Percentiles rank a stretch among this genome's conserved stretches.
Evolutionary conservation across 192 early-diverging fungal species (phyloP).

Genomic region (Rhizophagus clarus): DNA sequence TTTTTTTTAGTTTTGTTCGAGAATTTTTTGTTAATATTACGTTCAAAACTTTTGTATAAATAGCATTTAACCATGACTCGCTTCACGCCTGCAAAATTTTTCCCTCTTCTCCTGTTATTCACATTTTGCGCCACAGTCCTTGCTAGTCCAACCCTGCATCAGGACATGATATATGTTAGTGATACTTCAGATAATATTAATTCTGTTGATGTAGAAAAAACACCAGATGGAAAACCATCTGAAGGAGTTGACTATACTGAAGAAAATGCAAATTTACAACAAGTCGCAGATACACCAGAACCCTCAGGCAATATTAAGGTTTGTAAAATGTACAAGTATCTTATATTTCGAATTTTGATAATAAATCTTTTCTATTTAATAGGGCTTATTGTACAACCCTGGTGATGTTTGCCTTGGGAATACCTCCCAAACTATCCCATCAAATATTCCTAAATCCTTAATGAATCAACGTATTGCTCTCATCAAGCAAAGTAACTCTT

Average conservation of each 20-base stretch:
- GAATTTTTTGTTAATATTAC: not conserved
- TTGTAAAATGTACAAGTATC: not conserved
- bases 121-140: conserved; percentile 6
- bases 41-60: not conserved
- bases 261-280: not conserved
- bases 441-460: not conserved
- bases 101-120: conserved; percentile 1
- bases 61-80: not conserved
- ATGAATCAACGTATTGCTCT: conserved; percentile 7
- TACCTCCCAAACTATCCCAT: not conserved
- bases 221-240: not conserved
- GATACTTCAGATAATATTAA: not conserved
- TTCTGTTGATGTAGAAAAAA: not conserved
- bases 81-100: not conserved
- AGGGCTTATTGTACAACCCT: conserved; percentile 11
- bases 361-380: not conserved
- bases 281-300: not conserved
- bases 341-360: not conserved
- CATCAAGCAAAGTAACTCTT: not conserved
- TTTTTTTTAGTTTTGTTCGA: not conserved
- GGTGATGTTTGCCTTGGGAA: not conserved
- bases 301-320: not conserved
- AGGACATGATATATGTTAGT: not conserved
- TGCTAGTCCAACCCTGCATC: conserved; percentile 12
- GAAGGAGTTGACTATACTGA: not conserved